phyloP scores from a whole-genome alignment of 768 basidiomycete genomes.

The Harrya chromipes region DNA sequence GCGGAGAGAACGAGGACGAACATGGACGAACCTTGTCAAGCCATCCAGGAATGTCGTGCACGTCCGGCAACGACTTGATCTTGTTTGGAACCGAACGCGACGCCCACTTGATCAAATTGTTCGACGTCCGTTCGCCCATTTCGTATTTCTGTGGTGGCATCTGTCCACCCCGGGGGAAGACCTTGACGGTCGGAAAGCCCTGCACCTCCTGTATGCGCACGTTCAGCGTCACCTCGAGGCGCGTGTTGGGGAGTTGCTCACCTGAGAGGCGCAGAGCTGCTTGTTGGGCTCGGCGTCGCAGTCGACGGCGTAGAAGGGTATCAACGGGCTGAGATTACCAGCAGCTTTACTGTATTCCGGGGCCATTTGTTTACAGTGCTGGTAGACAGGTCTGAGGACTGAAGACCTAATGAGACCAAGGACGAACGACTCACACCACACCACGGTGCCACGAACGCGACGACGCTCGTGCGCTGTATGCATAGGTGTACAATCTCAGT shows the following conservation, averaged over 20 bases:
- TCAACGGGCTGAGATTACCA: slow-evolving; percentile 68
- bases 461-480: slow-evolving; percentile 64
- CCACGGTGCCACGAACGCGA: slow-evolving; percentile 96
- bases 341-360: slow-evolving; percentile 88
- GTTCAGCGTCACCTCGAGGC: not conserved
- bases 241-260: slow-evolving; percentile 14
- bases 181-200: slow-evolving; percentile 94
- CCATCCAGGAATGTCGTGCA: slow-evolving; percentile 64
- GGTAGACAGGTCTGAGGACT: not conserved
- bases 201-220: slow-evolving; percentile 55
- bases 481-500: not conserved
- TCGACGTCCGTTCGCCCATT: slow-evolving; percentile 64
- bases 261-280: slow-evolving; percentile 77
- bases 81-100: slow-evolving; percentile 70
- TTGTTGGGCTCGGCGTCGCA: slow-evolving; percentile 85
- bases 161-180: slow-evolving; percentile 75
- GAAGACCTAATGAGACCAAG: not conserved
- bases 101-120: slow-evolving; percentile 72
- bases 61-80: slow-evolving; percentile 55
- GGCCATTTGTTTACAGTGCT: slow-evolving; percentile 81
- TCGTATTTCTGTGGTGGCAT: slow-evolving; percentile 65
- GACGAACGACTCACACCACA: slow-evolving; percentile 61
- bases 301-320: slow-evolving; percentile 91
- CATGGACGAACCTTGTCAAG: slow-evolving; percentile 50
- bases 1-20: not conserved